Evolutionary conservation across 2,329 filamentous ascomycete species (phyloP).

Genomic region (Arthrobotrys iridis): DNA sequence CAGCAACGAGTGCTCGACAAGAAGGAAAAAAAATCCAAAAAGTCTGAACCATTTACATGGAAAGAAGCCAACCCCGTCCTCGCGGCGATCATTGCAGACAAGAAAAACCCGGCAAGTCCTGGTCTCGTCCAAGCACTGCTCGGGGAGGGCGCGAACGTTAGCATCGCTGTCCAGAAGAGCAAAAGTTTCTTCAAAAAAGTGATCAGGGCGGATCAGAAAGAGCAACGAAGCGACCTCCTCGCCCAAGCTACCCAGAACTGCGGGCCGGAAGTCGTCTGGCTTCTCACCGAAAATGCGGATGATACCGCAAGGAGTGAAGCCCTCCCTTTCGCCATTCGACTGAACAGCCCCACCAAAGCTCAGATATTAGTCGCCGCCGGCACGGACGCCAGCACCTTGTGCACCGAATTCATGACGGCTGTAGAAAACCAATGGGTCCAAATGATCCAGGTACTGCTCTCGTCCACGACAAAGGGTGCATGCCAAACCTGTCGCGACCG

Average conservation of each 20-base stretch:
- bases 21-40: conserved; percentile 25
- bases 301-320: conserved; percentile 12
- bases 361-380: conserved; percentile 7
- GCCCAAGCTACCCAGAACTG: conserved; percentile 17
- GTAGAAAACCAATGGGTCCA: conserved; percentile 10
- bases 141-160: conserved; percentile 15
- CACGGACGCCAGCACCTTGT: background rate
- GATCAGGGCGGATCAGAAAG: conserved; percentile 9
- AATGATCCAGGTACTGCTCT: background rate
- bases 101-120: background rate
- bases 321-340: conserved; percentile 2
- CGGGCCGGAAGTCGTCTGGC: background rate
- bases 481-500: conserved; percentile 7
- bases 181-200: conserved; percentile 24
- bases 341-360: background rate
- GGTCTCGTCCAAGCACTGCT: conserved; percentile 18
- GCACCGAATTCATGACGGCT: background rate
- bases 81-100: background rate
- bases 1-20: conserved; percentile 13
- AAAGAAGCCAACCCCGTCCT: conserved; percentile 28
- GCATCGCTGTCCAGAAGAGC: conserved; percentile 14
- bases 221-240: conserved; percentile 20
- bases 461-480: background rate
- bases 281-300: conserved; percentile 7
- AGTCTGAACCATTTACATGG: conserved; percentile 7